phyloP scores from a whole-genome alignment of 805 yeast species.

The Schwanniomyces vanrijiae region DNA sequence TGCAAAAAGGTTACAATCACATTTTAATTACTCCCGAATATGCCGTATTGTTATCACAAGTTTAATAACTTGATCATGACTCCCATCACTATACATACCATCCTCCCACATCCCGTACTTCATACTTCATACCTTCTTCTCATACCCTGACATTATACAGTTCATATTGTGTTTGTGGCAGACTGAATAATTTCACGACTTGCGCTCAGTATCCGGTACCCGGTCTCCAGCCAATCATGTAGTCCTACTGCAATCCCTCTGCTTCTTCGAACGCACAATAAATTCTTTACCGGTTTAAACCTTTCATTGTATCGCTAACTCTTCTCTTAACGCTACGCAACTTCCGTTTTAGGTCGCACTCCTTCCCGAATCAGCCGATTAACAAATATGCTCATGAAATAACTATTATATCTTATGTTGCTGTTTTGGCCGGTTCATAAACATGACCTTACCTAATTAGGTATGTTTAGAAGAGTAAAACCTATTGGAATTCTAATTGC shows the following conservation, averaged over 20 bases:
- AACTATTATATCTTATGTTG: conserved; percentile 1
- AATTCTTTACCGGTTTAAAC: background rate
- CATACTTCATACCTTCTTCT: no score
- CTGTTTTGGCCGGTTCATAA: conserved; percentile 11
- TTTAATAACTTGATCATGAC: no score
- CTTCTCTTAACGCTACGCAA: background rate
- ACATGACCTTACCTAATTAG: conserved; percentile 19
- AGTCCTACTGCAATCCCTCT: background rate
- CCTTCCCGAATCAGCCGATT: conserved; percentile 18
- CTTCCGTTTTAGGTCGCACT: background rate
- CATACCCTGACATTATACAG: no score
- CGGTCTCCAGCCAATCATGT: background rate
- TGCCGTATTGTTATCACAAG: no score
- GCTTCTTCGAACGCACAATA: background rate
- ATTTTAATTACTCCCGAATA: no score
- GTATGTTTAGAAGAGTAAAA: conserved; percentile 5
- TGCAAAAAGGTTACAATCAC: no score
- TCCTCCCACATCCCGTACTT: no score
- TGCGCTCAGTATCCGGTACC: no score
- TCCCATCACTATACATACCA: no score
- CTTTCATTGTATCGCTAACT: background rate
- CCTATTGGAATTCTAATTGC: background rate
- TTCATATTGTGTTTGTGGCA: no score
- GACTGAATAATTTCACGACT: no score
- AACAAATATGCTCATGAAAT: conserved; percentile 6